Conservation (phyloP, 345 rosid genomes). For the Stellera chamaejasme region DNA sequence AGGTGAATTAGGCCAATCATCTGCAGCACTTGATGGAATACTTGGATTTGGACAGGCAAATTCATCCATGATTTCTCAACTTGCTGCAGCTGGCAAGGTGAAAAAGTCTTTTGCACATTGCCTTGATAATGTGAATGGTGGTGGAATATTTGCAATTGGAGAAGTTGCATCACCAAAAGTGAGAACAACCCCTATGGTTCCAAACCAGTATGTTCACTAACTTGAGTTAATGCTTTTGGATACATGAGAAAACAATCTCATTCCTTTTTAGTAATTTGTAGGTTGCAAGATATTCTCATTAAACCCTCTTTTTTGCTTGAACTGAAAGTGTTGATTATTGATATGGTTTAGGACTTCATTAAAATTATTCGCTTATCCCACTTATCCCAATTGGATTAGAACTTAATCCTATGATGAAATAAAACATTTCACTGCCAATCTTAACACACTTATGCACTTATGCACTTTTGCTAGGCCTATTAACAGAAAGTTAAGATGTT, state of each 20-base stretch:
- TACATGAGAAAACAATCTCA: background rate
- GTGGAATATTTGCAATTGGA: constrained; percentile 85
- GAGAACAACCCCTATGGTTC: constrained; percentile 63
- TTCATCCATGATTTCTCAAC: constrained; percentile 79
- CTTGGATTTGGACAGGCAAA: constrained; percentile 88
- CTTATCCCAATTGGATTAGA: too few species aligned
- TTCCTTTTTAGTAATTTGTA: background rate
- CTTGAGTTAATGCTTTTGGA: constrained; percentile 12
- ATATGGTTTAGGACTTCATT: too few species aligned
- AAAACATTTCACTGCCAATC: too few species aligned
- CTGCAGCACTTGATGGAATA: constrained; percentile 79
- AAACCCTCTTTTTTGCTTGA: background rate
- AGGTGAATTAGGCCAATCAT: constrained; percentile 53
- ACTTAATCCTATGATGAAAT: too few species aligned
- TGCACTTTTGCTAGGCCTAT: too few species aligned
- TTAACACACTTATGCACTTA: too few species aligned
- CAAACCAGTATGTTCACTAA: constrained; percentile 53
- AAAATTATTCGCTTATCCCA: too few species aligned
- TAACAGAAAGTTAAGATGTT: too few species aligned
- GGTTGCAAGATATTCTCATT: background rate
- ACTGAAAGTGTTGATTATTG: background rate
- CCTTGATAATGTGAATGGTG: constrained; percentile 61
- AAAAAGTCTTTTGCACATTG: constrained; percentile 76
- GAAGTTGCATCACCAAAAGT: constrained; percentile 59
- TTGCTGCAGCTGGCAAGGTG: constrained; percentile 53